phyloP scores from a whole-genome alignment of 2,329 filamentous ascomycete genomes.

The Colletotrichum tofieldiae region DNA sequence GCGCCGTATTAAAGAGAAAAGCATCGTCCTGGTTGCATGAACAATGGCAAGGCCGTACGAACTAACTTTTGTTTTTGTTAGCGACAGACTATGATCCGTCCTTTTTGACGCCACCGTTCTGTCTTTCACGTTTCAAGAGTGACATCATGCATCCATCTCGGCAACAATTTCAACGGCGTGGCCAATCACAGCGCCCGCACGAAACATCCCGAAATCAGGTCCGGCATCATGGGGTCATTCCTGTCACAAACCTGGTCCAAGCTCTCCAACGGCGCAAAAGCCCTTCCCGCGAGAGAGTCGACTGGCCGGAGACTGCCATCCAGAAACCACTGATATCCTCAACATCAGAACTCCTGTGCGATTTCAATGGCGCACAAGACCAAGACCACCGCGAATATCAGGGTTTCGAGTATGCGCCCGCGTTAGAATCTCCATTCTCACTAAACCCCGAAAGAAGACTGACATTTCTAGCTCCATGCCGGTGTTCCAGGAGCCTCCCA shows the following conservation, averaged over 20 bases:
- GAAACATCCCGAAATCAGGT: background rate
- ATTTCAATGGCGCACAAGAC: background rate
- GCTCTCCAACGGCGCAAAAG: background rate
- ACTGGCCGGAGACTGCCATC: background rate
- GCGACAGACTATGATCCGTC: background rate
- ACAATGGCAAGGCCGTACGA: background rate
- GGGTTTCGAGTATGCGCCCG: background rate
- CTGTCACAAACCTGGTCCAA: background rate
- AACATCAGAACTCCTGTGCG: background rate
- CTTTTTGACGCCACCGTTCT: background rate
- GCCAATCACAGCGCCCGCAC: background rate
- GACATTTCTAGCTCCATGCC: background rate
- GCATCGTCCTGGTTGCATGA: background rate
- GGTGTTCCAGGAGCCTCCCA: background rate
- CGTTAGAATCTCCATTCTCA: background rate
- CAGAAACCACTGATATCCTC: background rate
- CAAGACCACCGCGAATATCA: background rate
- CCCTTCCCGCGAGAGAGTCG: background rate
- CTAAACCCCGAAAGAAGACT: background rate
- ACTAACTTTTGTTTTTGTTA: background rate
- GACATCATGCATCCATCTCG: conserved; percentile 4
- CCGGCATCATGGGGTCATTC: background rate
- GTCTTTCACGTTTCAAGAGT: background rate
- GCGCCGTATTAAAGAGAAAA: background rate
- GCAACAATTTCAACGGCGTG: background rate